Conservation (phyloP, 257 asterid species). For the Capsicum pubescens region DNA sequence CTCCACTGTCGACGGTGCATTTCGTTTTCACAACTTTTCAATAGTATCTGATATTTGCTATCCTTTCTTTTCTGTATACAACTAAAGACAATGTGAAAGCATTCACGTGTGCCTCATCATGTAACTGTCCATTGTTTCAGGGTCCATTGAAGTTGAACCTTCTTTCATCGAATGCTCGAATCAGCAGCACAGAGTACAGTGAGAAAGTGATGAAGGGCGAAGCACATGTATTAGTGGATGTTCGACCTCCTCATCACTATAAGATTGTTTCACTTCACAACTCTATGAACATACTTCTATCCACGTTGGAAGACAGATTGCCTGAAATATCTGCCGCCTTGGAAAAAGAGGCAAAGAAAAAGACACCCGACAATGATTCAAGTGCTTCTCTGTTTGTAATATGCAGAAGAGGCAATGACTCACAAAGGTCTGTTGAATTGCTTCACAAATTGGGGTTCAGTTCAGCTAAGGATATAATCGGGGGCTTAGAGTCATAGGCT, state of each 20-base stretch:
- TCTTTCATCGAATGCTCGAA: constrained; percentile 71
- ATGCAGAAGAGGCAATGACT: constrained; percentile 33
- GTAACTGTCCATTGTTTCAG: constrained; percentile 50
- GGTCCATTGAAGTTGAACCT: constrained; percentile 72
- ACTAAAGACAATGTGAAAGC: not conserved
- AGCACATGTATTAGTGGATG: constrained; percentile 75
- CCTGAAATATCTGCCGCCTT: constrained; percentile 62
- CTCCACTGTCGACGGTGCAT: constrained; percentile 74
- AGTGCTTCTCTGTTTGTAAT: constrained; percentile 64
- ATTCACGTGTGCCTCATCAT: not conserved
- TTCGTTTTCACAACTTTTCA: constrained; percentile 5
- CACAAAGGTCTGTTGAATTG: too few relatives aligned
- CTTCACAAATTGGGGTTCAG: too few relatives aligned
- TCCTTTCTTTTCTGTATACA: not conserved
- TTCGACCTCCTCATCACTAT: constrained; percentile 87
- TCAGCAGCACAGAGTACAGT: constrained; percentile 76
- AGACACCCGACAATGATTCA: constrained; percentile 31
- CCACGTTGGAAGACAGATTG: constrained; percentile 52
- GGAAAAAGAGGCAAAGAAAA: constrained; percentile 40
- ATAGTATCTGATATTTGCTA: not conserved
- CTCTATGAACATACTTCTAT: constrained; percentile 76
- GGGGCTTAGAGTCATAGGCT: constrained; percentile 68
- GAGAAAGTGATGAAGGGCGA: constrained; percentile 56
- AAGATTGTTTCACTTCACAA: constrained; percentile 72
- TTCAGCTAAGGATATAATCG: too few relatives aligned